These are phyloP conservation scores for Rhodofomes roseus DNA, from an alignment of 1,284 basidiomycete species.

Conservation along the genomic window DNA sequence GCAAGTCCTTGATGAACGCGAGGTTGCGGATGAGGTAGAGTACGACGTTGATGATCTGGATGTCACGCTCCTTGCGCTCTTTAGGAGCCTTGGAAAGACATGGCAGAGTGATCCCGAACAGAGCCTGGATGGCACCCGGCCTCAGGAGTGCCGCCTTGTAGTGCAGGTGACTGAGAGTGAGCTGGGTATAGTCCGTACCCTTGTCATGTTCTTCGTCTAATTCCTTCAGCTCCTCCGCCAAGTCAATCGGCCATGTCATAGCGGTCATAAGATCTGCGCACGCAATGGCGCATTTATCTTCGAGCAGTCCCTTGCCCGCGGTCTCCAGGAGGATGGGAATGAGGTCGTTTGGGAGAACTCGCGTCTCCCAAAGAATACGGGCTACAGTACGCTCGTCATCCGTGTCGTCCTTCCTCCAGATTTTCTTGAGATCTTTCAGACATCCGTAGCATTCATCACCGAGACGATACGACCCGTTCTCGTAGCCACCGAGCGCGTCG, in stretches of 20 bases:
- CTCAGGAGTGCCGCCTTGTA: conserved; percentile 81
- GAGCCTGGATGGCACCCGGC: conserved; percentile 61
- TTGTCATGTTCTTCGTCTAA: conserved; percentile 75
- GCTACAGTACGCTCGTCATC: conserved; percentile 95
- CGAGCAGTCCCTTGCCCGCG: conserved; percentile 71
- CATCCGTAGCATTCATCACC: conserved; percentile 85
- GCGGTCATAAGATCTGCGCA: conserved; percentile 89
- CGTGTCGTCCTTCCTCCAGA: conserved; percentile 92
- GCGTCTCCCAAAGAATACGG: conserved; percentile 82
- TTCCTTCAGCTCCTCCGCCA: conserved; percentile 89
- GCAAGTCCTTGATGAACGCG: conserved; percentile 83
- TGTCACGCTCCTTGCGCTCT: conserved; percentile 75
- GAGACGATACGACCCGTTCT: conserved; percentile 71
- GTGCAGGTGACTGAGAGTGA: conserved; percentile 74
- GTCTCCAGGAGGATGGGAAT: conserved; percentile 81
- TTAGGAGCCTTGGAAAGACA: conserved; percentile 59
- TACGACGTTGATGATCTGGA: conserved; percentile 84
- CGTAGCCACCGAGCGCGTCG: conserved; percentile 68
- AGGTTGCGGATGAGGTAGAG: conserved; percentile 89
- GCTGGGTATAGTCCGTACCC: conserved; percentile 82
- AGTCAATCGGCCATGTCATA: conserved; percentile 96
- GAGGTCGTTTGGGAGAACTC: conserved; percentile 78
- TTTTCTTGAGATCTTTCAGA: conserved; percentile 88
- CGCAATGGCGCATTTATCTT: conserved; percentile 82
- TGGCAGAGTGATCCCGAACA: conserved; percentile 69